Conservation (phyloP, 2,329 filamentous ascomycete species). For the Decorospora gaudefroyi region DNA sequence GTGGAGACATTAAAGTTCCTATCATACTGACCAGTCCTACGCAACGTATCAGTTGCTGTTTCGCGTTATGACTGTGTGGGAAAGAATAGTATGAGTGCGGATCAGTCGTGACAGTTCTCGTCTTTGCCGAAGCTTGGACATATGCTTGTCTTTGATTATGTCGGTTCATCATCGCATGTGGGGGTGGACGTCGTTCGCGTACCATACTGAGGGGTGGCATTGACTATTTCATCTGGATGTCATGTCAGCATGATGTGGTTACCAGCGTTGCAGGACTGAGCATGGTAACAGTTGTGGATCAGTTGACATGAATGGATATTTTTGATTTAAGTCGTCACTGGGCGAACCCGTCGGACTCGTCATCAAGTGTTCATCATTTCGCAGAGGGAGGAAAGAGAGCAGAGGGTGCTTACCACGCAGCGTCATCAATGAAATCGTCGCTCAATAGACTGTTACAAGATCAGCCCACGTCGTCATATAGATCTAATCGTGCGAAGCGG, state of each 20-base stretch:
- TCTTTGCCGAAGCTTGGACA: slow-evolving; percentile 77
- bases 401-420: slow-evolving; percentile 25
- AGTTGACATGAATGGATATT: slow-evolving; percentile 71
- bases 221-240: slow-evolving; percentile 6
- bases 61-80: slow-evolving; percentile 1
- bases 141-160: slow-evolving; percentile 91
- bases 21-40: slow-evolving; percentile 1
- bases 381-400: slow-evolving; percentile 11
- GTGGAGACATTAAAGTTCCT: not conserved
- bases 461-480: slow-evolving; percentile 16
- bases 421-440: not conserved
- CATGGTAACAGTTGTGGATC: no score
- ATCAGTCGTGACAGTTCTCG: slow-evolving; percentile 49
- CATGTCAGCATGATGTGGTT: slow-evolving; percentile 11
- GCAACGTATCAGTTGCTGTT: slow-evolving; percentile 15
- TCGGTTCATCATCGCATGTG: slow-evolving; percentile 73
- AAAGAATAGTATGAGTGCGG: slow-evolving; percentile 11
- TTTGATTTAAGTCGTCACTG: slow-evolving; percentile 66
- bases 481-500: not conserved
- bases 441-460: not conserved
- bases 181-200: slow-evolving; percentile 18
- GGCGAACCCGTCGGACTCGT: slow-evolving; percentile 75
- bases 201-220: slow-evolving; percentile 24
- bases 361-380: slow-evolving; percentile 64
- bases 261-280: no score